A percentile compares a stretch with the other conserved stretches of the same genome.
These are phyloP conservation scores for Corinectria fuckeliana DNA, from an alignment of 2,329 filamentous ascomycete species.

Conservation along the genomic window DNA sequence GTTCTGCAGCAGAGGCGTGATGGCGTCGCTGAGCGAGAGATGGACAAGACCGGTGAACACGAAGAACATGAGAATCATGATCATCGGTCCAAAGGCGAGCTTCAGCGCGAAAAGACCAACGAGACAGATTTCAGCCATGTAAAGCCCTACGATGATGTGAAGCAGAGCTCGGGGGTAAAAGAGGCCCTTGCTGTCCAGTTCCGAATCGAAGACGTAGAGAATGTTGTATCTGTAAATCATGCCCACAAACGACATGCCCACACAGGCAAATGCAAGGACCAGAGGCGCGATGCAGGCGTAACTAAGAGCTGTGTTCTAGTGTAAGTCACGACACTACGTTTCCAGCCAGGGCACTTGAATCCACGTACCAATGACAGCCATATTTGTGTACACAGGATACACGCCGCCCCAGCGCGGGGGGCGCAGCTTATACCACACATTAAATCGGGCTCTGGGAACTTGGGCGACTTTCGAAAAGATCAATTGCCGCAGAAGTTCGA, in stretches of 20 bases:
- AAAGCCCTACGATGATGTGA: conserved; percentile 83
- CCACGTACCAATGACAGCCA: conserved; percentile 75
- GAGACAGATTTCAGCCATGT: conserved; percentile 81
- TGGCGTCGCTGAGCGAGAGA: conserved; percentile 72
- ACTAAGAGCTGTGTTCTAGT: conserved; percentile 69
- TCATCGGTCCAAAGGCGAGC: conserved; percentile 69
- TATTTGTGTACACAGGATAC: conserved; percentile 80
- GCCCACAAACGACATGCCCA: conserved; percentile 83
- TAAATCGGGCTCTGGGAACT: conserved; percentile 81
- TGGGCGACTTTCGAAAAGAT: conserved; percentile 77
- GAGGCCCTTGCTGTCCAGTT: conserved; percentile 86
- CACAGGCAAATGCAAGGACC: conserved; percentile 80
- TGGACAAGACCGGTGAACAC: conserved; percentile 81
- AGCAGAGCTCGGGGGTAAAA: conserved; percentile 88
- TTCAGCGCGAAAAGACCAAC: conserved; percentile 83
- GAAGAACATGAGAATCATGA: conserved; percentile 78
- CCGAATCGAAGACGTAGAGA: conserved; percentile 82
- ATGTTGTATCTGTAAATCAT: conserved; percentile 90
- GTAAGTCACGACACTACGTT: neutral
- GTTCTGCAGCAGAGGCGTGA: conserved; percentile 78
- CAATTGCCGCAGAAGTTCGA: conserved; percentile 63
- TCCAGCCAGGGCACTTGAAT: too few relatives aligned
- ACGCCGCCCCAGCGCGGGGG: conserved; percentile 84
- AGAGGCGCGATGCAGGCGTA: conserved; percentile 89
- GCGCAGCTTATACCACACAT: conserved; percentile 75